Evolutionary conservation across 1,139 yeast genomes (phyloP), one percentile per base, ranked within the genome.

Genomic region (Kodamaea sp.): DNA sequence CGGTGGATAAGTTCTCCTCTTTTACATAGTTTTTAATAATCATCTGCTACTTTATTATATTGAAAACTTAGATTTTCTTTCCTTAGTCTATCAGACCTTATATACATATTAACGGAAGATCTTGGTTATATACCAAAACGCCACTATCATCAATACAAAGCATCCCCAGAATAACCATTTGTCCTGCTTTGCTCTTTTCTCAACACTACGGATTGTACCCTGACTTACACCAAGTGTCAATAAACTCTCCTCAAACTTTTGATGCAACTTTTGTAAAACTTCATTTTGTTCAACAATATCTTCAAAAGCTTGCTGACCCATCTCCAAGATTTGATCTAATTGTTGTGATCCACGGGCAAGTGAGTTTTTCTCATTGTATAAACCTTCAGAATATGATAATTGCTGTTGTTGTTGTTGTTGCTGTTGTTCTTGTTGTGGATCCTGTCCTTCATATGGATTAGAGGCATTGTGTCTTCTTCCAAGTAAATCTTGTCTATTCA

Each of bases 271-370:
- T 45, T 76, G 69, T 43, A 92, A 71, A 23, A 81, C 72, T 52
- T 83, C 84, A 57, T 87, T 85, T 57, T 92, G 97, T 40, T 84
- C 90, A 25, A 86, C 84, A 25, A 92, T 70, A 55, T 90, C 96
- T 38, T 86, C 95, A 49, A 89, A 76, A 2, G 96, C 89, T 41
- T 78, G 77, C 45, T 84, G 80, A 1, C 97, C 97, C 81, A 88
- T 84, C 54, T 87, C 97, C 38, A 92, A 63, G 35, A 92, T 88
- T 48, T 86, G 89, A 57, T 92, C 98, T 47, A 92, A 65, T 56
- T 87, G 96, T 42, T 80, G 81, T 27, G 85, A 81, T 0, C 96
- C 89, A 41, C 87, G 68, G 24, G 75, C 73, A 41, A 92, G 67
- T 7, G 84, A 74, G 39, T 76, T 75, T 29, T 73, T 73, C 55